A percentile compares a stretch with the other conserved stretches of the same genome.
These are phyloP conservation scores for Euphorbia peplus DNA, from an alignment of 345 rosid genomes.

Conservation along the genomic window DNA sequence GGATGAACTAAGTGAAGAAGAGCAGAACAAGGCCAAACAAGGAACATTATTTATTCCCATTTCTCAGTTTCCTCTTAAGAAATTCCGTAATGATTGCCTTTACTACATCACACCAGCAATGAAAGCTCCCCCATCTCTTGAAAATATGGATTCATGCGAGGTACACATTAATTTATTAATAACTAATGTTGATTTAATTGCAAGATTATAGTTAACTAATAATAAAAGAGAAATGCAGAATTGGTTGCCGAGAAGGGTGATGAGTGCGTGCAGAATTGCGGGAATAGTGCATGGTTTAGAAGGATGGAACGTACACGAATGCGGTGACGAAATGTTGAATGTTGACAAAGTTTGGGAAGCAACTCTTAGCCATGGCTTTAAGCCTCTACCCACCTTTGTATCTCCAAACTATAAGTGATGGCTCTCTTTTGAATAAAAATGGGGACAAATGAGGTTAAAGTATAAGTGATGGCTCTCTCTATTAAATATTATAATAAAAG, in stretches of 20 bases:
- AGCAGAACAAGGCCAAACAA: slow-evolving; percentile 47
- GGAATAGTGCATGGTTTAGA: slow-evolving; percentile 66
- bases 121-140: slow-evolving; percentile 44
- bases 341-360: slow-evolving; percentile 53
- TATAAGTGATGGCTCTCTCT: too few relatives aligned
- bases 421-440: too few relatives aligned
- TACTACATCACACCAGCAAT: slow-evolving; percentile 64
- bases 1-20: slow-evolving; percentile 42
- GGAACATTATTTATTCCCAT: slow-evolving; percentile 65
- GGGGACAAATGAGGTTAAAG: too few relatives aligned
- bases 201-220: too few relatives aligned
- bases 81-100: slow-evolving; percentile 45
- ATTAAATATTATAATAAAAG: too few relatives aligned
- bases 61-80: slow-evolving; percentile 53
- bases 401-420: too few relatives aligned
- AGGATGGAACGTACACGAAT: slow-evolving; percentile 61
- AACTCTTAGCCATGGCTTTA: slow-evolving; percentile 52
- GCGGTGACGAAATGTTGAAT: slow-evolving; percentile 39
- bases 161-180: too few relatives aligned
- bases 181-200: too few relatives aligned
- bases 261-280: slow-evolving; percentile 71
- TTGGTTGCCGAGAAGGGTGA: slow-evolving; percentile 74
- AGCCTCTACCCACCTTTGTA: slow-evolving; percentile 26
- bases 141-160: slow-evolving; percentile 78
- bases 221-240: too few relatives aligned